Evolutionary conservation across 805 yeast species (phyloP).

Genomic region (Hanseniaspora guilliermondii): DNA sequence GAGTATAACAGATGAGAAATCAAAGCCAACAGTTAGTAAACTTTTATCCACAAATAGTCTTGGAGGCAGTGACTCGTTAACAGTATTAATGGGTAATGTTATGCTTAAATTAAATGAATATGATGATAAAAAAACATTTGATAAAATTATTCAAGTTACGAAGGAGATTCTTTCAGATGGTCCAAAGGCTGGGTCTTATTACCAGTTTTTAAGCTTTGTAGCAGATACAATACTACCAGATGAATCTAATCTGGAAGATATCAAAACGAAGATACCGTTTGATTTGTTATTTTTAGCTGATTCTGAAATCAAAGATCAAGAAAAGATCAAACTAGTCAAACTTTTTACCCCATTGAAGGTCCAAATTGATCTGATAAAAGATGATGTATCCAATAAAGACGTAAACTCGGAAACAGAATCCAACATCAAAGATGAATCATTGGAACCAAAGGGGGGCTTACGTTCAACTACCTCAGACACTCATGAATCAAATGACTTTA

Average conservation of each 20-base stretch:
- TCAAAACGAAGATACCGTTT: not conserved
- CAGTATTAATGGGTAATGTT: not conserved
- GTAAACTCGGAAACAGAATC: no score
- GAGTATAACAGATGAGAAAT: not conserved
- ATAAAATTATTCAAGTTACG: not conserved
- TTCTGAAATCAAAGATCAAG: not conserved
- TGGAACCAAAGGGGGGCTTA: not conserved
- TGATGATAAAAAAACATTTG: not conserved
- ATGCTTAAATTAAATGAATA: not conserved
- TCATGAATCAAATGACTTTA: not conserved
- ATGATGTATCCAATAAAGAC: not conserved
- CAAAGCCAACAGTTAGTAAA: not conserved
- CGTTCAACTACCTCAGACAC: not conserved
- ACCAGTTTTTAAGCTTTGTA: not conserved
- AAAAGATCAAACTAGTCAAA: not conserved
- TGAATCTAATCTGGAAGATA: not conserved
- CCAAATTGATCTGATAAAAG: not conserved
- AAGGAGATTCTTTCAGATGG: not conserved
- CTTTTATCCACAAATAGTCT: not conserved
- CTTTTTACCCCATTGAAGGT: not conserved
- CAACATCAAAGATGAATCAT: no score
- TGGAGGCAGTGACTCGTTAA: not conserved
- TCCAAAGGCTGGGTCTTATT: not conserved
- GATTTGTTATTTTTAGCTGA: not conserved
- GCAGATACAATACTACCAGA: not conserved